Evolutionary conservation across 116 monocot genomes (phyloP), one percentile per base, ranked within the genome.

Genomic region (Zostera marina): DNA sequence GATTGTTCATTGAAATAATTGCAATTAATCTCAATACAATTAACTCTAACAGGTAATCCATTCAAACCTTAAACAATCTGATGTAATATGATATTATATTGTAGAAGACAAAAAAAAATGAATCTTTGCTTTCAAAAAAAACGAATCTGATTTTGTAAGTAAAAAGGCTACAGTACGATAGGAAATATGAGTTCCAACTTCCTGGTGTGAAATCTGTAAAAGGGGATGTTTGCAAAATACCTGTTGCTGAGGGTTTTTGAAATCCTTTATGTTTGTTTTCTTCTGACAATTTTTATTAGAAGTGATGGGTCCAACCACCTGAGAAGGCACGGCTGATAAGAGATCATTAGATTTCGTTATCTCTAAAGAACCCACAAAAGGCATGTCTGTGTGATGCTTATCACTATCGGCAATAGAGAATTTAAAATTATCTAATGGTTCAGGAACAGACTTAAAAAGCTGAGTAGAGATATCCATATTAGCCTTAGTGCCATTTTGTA

Each of bases 241-340:
- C 25, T 71, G 75, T 71, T 72, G 70, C 22, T 68, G 73, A 59
- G 67, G 59, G 6, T 72, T 55, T 26, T 53, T 61, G 57, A 41
- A 48, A 46, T 86, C 81, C 72, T 62, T 64, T 54, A 68, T 72
- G 52, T 22, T 68, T 42, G 41, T 8, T 52, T 66, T 70, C 49
- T 61, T 73, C 25, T 64, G 76, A 17, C 69, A 42, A 52, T 71
- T 77, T 58, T 79, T 72, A 51, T 16, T 82, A 38, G 57, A 22
- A 2, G 40, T 63, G 68, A 41, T 32, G 58, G 66, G 16, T 17
- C 23, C 52, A 62, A 60, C 22, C 24, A 44, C 51, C 54, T 42
- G 54, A 42, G 56, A 17, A 42, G 15, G 52, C 17, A 66, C n/a
- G 70, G 61, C 41, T 43, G 57, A 61, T 11, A 41, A 44, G 14